A percentile compares a stretch with the other conserved stretches of the same genome.
Evolutionary conservation across 257 asterid species (phyloP).

Genomic region (Thymus quinquecostatus): DNA sequence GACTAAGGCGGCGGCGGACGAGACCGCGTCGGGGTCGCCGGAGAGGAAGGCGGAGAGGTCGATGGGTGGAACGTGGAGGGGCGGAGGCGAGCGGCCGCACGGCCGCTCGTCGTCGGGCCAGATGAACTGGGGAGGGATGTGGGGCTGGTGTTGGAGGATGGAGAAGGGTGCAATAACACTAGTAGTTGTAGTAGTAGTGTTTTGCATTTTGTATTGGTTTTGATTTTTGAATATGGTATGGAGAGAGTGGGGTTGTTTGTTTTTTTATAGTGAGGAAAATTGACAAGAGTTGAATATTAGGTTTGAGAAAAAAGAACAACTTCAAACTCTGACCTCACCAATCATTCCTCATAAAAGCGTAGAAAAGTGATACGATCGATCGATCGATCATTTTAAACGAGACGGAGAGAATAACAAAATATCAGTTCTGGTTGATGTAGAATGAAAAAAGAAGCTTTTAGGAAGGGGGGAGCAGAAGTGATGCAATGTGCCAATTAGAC

Average conservation of each 20-base stretch:
- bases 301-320: too few species aligned
- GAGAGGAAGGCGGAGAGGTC: slow-evolving; percentile 57
- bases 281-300: too few species aligned
- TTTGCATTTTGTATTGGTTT: too few species aligned
- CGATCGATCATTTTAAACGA: too few species aligned
- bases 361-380: too few species aligned
- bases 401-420: too few species aligned
- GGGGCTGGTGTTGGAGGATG: slow-evolving; percentile 44
- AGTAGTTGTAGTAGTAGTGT: too few species aligned
- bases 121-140: slow-evolving; percentile 71
- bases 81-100: slow-evolving; percentile 44
- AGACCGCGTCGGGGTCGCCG: neutral
- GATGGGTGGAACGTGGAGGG: slow-evolving; percentile 53
- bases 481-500: neutral
- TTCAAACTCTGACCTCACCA: too few species aligned
- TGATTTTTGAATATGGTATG: neutral
- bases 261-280: too few species aligned
- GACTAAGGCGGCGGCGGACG: slow-evolving; percentile 37
- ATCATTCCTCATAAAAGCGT: too few species aligned
- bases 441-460: neutral
- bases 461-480: neutral
- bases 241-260: neutral
- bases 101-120: slow-evolving; percentile 81
- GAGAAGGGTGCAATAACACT: neutral
- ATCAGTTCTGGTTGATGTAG: neutral